Conservation (phyloP, 441 rosid genomes). For the Brassica balearica region DNA sequence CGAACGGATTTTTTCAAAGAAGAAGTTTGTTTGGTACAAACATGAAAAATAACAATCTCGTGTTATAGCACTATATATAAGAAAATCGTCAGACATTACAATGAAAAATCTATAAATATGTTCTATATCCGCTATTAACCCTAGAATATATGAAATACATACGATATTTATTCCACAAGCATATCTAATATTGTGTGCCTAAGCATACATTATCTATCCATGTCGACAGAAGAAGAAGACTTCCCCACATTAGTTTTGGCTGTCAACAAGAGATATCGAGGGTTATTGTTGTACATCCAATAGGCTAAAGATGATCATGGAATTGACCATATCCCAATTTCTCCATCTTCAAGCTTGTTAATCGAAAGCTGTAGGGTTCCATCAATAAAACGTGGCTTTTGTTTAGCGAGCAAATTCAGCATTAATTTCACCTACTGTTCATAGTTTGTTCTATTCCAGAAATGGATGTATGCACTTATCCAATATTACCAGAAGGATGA, state of each 20-base stretch:
- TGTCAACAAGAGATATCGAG: not conserved
- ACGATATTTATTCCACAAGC: not conserved
- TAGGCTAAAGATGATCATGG: not conserved
- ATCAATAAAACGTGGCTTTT: not conserved
- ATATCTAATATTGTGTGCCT: not conserved
- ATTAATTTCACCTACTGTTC: not conserved
- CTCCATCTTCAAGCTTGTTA: not conserved
- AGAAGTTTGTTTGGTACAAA: constrained; percentile 8
- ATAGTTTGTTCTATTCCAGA: not conserved
- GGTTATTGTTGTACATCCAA: not conserved
- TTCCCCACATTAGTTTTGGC: not conserved
- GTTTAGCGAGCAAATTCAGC: not conserved
- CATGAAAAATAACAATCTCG: not conserved
- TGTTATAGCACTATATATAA: not conserved
- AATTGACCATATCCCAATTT: not conserved
- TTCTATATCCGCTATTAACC: not conserved
- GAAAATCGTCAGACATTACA: not conserved
- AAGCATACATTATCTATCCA: not conserved
- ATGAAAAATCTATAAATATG: not conserved
- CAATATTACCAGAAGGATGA: not conserved
- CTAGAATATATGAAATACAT: not conserved
- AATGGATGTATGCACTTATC: too few relatives aligned
- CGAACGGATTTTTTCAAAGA: not conserved
- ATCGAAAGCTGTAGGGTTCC: not conserved
- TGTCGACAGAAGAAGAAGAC: not conserved